phyloP scores from a whole-genome alignment of 176 grass and related monocot genomes.

The Areca catechu region DNA sequence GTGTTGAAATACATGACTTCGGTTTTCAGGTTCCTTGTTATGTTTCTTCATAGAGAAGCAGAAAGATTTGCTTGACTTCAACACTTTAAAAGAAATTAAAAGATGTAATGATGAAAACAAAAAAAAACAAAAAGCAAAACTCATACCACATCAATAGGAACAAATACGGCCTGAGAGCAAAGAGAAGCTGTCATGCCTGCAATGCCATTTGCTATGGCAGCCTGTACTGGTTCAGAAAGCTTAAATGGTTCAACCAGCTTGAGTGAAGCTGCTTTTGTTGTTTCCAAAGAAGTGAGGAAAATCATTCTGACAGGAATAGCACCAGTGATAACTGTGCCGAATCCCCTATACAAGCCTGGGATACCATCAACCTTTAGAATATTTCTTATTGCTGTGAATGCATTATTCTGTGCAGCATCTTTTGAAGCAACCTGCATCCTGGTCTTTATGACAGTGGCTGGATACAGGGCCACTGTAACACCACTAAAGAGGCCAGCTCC shows the following conservation, averaged over 20 bases:
- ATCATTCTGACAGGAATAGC: conserved; percentile 81
- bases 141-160: conserved; percentile 95
- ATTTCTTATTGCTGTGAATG: conserved; percentile 59
- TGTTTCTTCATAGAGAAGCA: too few relatives aligned
- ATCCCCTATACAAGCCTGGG: conserved; percentile 76
- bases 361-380: conserved; percentile 75
- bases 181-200: conserved; percentile 66
- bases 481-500: conserved; percentile 86
- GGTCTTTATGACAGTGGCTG: conserved; percentile 87
- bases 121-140: neutral
- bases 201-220: conserved; percentile 75
- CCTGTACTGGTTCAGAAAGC: conserved; percentile 59
- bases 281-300: conserved; percentile 75
- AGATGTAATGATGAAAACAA: too few relatives aligned
- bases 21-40: too few relatives aligned
- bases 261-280: conserved; percentile 64
- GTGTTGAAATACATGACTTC: too few relatives aligned
- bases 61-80: too few relatives aligned
- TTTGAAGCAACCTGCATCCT: conserved; percentile 85
- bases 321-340: conserved; percentile 72
- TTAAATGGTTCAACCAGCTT: conserved; percentile 59
- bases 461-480: conserved; percentile 72
- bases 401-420: conserved; percentile 69
- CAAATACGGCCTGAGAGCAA: conserved; percentile 77
- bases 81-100: too few relatives aligned